A percentile compares a stretch with the other conserved stretches of the same genome.
These are phyloP conservation scores for Davidsoniella australis DNA, from an alignment of 2,329 filamentous ascomycete genomes.

Conservation along the genomic window DNA sequence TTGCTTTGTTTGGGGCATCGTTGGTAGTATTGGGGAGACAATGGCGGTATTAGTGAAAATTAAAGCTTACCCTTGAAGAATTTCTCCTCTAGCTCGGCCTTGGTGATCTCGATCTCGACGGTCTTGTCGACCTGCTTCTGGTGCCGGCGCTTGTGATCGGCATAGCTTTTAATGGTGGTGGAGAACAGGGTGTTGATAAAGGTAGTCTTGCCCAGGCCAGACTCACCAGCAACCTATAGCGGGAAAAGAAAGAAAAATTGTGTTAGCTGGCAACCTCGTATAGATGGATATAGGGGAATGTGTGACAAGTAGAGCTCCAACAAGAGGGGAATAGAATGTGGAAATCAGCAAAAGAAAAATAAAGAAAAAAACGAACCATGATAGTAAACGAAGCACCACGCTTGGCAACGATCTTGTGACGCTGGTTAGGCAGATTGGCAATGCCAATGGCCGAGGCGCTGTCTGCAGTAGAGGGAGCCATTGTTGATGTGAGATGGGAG, in stretches of 20 bases:
- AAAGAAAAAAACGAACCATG: slow-evolving; percentile 51
- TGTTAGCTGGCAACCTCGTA: slow-evolving; percentile 3
- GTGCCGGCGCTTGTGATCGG: slow-evolving; percentile 97
- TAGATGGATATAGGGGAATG: neutral
- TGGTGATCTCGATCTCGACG: slow-evolving; percentile 99
- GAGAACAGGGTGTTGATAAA: slow-evolving; percentile 99
- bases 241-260: slow-evolving; percentile 2
- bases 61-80: slow-evolving; percentile 84
- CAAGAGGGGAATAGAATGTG: neutral
- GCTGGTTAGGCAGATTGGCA: slow-evolving; percentile 57
- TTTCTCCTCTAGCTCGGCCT: slow-evolving; percentile 99
- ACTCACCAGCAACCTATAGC: slow-evolving; percentile 83
- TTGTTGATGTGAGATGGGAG: slow-evolving; percentile 18
- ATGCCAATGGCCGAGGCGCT: slow-evolving; percentile 55
- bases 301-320: neutral
- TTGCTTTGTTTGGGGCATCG: slow-evolving; percentile 1
- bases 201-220: slow-evolving; percentile 94
- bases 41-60: neutral
- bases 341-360: neutral
- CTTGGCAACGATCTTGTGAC: slow-evolving; percentile 59
- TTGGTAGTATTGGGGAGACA: slow-evolving; percentile 13
- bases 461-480: slow-evolving; percentile 40
- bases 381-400: slow-evolving; percentile 97
- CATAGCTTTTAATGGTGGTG: slow-evolving; percentile 99
- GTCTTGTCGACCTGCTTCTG: slow-evolving; percentile 99